Percentiles rank a stretch among this genome's conserved stretches.
Evolutionary conservation across 495 filamentous ascomycete species (phyloP).

Genomic region (Neurospora sp.): DNA sequence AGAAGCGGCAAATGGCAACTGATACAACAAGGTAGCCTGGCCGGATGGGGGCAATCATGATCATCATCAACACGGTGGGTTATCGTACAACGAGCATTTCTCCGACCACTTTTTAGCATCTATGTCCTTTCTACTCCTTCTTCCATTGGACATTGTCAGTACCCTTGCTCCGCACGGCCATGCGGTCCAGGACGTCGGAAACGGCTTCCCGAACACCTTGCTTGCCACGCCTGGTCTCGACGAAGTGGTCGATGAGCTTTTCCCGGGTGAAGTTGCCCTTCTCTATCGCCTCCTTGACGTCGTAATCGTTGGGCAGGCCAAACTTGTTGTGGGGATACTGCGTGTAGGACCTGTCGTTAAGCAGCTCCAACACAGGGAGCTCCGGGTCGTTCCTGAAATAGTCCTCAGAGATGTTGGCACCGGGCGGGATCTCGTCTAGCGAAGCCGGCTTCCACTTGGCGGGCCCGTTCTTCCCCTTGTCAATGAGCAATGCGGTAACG

Average conservation of each 20-base stretch:
- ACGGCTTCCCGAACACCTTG: conserved; percentile 50
- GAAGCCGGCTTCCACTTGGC: conserved; percentile 64
- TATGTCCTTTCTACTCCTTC: conserved; percentile 5
- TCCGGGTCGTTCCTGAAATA: conserved; percentile 45
- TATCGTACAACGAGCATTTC: neutral
- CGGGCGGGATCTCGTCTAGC: conserved; percentile 47
- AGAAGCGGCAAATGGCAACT: neutral
- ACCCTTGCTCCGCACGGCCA: conserved; percentile 25
- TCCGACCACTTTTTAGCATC: neutral
- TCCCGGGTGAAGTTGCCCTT: conserved; percentile 23
- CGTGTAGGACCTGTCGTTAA: conserved; percentile 40
- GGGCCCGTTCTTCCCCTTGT: conserved; percentile 36
- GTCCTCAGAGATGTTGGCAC: conserved; percentile 41
- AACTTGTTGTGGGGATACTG: conserved; percentile 55
- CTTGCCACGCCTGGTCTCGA: conserved; percentile 35
- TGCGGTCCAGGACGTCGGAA: conserved; percentile 45
- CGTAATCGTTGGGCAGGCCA: conserved; percentile 65
- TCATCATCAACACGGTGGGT: neutral
- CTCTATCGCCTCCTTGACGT: conserved; percentile 49
- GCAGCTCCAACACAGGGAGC: conserved; percentile 39
- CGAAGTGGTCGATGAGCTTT: conserved; percentile 40
- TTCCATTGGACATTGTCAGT: conserved; percentile 30
- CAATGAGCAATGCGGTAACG: conserved; percentile 64
- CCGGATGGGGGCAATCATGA: neutral
- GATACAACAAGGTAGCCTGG: neutral